Percentiles rank a stretch among this genome's conserved stretches.
phyloP scores from a whole-genome alignment of 1,139 yeast species.

The Debaryomyces robertsiae region DNA sequence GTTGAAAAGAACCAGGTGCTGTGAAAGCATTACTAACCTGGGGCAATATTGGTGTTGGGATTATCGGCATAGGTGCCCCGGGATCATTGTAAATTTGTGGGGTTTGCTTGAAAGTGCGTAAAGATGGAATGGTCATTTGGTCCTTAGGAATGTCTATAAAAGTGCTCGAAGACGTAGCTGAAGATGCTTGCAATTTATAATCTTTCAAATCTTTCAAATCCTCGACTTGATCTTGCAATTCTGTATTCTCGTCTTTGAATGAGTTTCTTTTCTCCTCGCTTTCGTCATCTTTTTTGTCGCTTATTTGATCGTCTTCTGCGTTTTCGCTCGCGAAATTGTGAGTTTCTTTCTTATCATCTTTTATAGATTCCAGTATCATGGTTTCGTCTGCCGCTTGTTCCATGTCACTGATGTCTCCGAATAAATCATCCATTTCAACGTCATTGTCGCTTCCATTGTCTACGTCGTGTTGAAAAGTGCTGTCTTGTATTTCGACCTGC shows the following conservation, averaged over 20 bases:
- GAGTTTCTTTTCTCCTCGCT: not conserved
- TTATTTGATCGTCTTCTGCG: slow-evolving; percentile 2
- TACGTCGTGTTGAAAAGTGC: slow-evolving; percentile 1
- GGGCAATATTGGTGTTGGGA: slow-evolving; percentile 59
- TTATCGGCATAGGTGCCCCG: slow-evolving; percentile 73
- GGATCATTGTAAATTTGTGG: slow-evolving; percentile 72
- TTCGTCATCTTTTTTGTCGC: not conserved
- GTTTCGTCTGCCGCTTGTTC: slow-evolving; percentile 19
- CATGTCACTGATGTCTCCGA: slow-evolving; percentile 42
- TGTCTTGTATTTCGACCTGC: slow-evolving; percentile 14
- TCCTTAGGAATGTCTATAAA: slow-evolving; percentile 59
- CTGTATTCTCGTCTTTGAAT: slow-evolving; percentile 7
- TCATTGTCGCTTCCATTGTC: slow-evolving; percentile 21
- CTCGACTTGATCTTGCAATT: slow-evolving; percentile 11
- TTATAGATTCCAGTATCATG: slow-evolving; percentile 1
- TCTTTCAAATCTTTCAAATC: slow-evolving; percentile 14
- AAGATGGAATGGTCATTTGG: slow-evolving; percentile 48
- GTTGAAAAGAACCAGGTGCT: slow-evolving; percentile 17
- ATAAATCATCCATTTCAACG: slow-evolving; percentile 44
- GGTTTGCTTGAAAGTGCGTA: slow-evolving; percentile 17
- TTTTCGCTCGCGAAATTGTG: slow-evolving; percentile 5
- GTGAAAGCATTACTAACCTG: slow-evolving; percentile 12
- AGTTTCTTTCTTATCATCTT: slow-evolving; percentile 14
- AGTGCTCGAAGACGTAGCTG: slow-evolving; percentile 11
- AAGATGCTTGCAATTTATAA: not conserved